Evolutionary conservation across 139 green algal species (phyloP).

Genomic region (Choricystis sp.): DNA sequence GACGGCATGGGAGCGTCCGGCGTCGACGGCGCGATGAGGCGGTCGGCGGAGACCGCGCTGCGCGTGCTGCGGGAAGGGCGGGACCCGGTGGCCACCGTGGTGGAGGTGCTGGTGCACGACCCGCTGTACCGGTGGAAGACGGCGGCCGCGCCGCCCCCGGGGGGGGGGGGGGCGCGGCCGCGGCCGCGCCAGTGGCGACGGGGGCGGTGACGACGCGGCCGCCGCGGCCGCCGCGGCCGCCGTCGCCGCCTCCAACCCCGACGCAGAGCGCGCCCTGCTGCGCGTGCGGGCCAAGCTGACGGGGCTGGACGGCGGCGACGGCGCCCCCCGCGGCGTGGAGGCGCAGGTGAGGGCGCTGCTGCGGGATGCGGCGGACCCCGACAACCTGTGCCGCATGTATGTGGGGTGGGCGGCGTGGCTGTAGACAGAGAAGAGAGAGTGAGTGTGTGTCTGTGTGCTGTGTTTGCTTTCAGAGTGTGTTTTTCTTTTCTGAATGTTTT

Average conservation of each 20-base stretch:
- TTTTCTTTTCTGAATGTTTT: too few species aligned
- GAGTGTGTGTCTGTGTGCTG: background rate
- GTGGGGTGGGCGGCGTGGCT: conserved; percentile 72
- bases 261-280: conserved; percentile 73
- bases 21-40: conserved; percentile 74
- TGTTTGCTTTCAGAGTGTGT: too few species aligned
- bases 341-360: conserved; percentile 75
- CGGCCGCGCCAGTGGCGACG: background rate
- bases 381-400: conserved; percentile 71
- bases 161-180: conserved; percentile 32
- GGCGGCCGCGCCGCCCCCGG: conserved; percentile 27
- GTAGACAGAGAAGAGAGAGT: conserved; percentile 13
- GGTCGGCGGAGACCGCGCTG: conserved; percentile 76
- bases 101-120: conserved; percentile 81
- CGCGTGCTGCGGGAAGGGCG: conserved; percentile 40
- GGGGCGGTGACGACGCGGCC: conserved; percentile 1
- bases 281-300: conserved; percentile 88
- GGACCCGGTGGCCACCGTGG: conserved; percentile 49
- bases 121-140: conserved; percentile 75
- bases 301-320: conserved; percentile 52
- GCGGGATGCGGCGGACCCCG: conserved; percentile 59
- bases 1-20: conserved; percentile 82
- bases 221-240: background rate
- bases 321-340: conserved; percentile 41
- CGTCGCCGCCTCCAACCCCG: conserved; percentile 33